Percentiles rank a stretch among this genome's conserved stretches.
Evolutionary conservation across 108 stramenopile species (phyloP).

Genomic region (Pinguiococcus pyrenoidosus): DNA sequence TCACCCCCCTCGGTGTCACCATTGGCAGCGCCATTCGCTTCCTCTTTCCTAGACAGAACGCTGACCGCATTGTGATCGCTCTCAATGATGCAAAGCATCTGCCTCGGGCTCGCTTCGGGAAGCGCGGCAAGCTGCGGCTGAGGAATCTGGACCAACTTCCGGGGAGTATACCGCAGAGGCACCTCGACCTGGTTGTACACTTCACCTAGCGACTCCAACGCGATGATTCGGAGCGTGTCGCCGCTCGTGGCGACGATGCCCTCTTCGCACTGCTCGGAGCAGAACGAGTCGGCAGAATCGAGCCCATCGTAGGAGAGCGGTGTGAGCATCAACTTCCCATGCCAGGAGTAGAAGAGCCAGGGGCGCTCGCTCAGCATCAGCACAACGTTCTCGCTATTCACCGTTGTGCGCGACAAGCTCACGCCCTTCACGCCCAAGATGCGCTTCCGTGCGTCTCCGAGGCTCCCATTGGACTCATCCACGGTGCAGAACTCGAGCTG

Average conservation of each 20-base stretch:
- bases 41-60: too few relatives aligned
- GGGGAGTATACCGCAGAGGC: conserved; percentile 75
- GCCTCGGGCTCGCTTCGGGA: too few relatives aligned
- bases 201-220: conserved; percentile 60
- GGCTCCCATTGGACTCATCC: conserved; percentile 68
- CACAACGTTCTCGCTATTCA: conserved; percentile 51
- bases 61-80: conserved; percentile 86
- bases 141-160: conserved; percentile 61
- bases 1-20: conserved; percentile 63
- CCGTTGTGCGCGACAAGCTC: conserved; percentile 57
- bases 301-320: conserved; percentile 81
- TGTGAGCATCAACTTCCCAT: conserved; percentile 42
- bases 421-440: conserved; percentile 84
- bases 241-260: conserved; percentile 90
- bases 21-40: too few relatives aligned
- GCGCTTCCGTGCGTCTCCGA: conserved; percentile 71
- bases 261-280: conserved; percentile 69
- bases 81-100: conserved; percentile 78
- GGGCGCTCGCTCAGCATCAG: conserved; percentile 79
- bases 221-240: conserved; percentile 70
- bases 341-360: conserved; percentile 64
- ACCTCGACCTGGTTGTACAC: conserved; percentile 71
- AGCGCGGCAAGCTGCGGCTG: conserved; percentile 50
- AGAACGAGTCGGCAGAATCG: conserved; percentile 69
- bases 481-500: conserved; percentile 38